Evolutionary conservation across 129 eudicot species (phyloP).

Genomic region (Smallanthus sonchifolius): DNA sequence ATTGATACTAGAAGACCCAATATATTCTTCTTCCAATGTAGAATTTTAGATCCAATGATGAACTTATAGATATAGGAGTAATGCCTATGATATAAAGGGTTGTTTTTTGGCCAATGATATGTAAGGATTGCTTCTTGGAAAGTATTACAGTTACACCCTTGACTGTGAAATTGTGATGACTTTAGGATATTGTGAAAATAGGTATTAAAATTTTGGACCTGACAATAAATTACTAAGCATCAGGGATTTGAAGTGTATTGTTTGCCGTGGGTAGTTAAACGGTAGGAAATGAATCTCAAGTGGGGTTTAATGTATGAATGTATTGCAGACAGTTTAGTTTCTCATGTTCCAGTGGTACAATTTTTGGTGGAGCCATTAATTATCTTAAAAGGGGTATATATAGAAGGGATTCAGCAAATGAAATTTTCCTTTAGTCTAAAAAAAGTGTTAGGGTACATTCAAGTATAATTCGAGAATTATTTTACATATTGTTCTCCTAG

Average conservation of each 20-base stretch:
- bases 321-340: neutral
- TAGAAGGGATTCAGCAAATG: neutral
- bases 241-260: neutral
- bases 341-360: neutral
- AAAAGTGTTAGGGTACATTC: no score
- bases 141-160: neutral
- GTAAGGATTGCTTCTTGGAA: neutral
- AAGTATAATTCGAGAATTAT: neutral
- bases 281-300: neutral
- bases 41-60: no score
- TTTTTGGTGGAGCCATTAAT: neutral
- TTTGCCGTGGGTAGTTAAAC: neutral
- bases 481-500: neutral
- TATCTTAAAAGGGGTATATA: neutral
- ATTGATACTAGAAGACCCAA: no score
- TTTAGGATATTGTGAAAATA: neutral
- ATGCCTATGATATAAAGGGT: neutral
- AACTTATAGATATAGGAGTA: no score
- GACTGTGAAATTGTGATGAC: neutral
- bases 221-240: neutral
- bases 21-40: no score
- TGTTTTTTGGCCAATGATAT: neutral
- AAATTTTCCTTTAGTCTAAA: neutral
- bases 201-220: neutral
- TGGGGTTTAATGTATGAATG: neutral